phyloP scores from a whole-genome alignment of 441 rosid species.

The Adansonia rubrostipa region DNA sequence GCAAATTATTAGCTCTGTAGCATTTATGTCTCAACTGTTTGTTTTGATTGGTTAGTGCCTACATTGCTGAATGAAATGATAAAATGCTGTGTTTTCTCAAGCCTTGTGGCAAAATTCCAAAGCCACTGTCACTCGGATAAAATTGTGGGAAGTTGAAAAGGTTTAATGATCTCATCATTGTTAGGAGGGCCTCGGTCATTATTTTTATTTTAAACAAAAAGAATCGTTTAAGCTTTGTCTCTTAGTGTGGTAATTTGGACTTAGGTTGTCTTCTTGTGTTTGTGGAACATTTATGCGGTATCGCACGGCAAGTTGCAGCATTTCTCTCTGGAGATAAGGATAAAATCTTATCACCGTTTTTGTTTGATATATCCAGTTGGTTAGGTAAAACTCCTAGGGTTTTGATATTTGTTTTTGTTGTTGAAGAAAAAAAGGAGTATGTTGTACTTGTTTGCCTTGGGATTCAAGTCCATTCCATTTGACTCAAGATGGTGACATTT shows the following conservation, averaged over 20 bases:
- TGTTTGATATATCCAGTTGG: constrained; percentile 20
- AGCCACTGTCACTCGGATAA: constrained; percentile 22
- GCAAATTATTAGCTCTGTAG: constrained; percentile 18
- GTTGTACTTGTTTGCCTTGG: constrained; percentile 9
- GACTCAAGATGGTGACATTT: too few species aligned
- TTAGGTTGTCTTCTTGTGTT: constrained; percentile 40
- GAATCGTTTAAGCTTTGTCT: constrained; percentile 38
- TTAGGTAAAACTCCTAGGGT: constrained; percentile 11
- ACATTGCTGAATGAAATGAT: constrained; percentile 5
- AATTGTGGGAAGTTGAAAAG: constrained; percentile 21
- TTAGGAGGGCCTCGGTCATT: constrained; percentile 21
- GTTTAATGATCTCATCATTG: constrained; percentile 31
- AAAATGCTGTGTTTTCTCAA: constrained; percentile 26
- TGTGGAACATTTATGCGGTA: constrained; percentile 29
- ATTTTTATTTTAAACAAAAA: constrained; percentile 25
- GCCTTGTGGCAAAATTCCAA: neutral
- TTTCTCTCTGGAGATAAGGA: constrained; percentile 25
- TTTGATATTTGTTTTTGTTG: neutral
- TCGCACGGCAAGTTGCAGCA: constrained; percentile 34
- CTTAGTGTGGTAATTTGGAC: constrained; percentile 39
- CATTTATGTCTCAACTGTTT: constrained; percentile 20
- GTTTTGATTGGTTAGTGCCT: neutral
- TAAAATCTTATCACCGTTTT: constrained; percentile 27
- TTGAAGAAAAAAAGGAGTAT: neutral
- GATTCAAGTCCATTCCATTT: too few species aligned